These are phyloP conservation scores for Aspergillus piperis DNA, from an alignment of 2,329 filamentous ascomycete species.

Conservation along the genomic window DNA sequence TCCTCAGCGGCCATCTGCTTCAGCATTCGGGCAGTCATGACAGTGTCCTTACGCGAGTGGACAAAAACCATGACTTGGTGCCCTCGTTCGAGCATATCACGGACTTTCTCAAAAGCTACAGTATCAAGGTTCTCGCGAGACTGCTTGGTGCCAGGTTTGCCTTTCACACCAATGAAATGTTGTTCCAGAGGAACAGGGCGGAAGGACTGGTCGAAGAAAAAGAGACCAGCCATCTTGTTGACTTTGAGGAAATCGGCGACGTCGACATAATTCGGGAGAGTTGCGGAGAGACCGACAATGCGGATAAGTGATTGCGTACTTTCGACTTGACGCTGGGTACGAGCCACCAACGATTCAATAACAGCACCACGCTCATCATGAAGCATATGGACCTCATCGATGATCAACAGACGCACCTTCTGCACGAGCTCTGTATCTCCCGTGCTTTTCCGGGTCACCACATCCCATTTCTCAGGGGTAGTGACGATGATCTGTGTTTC, in stretches of 20 bases:
- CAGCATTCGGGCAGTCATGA: conserved; percentile 81
- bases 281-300: conserved; percentile 92
- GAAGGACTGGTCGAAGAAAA: conserved; percentile 97
- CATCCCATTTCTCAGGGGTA: conserved; percentile 99
- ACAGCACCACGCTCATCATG: conserved; percentile 97
- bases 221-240: conserved; percentile 86
- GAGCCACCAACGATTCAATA: conserved; percentile 89
- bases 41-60: conserved; percentile 91
- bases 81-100: conserved; percentile 84
- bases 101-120: conserved; percentile 89
- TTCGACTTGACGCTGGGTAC: conserved; percentile 94
- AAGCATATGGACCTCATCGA: conserved; percentile 99
- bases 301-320: conserved; percentile 97
- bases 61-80: conserved; percentile 99
- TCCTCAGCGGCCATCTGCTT: conserved; percentile 84
- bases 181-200: conserved; percentile 94
- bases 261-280: conserved; percentile 92
- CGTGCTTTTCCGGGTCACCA: conserved; percentile 93
- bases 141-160: conserved; percentile 77
- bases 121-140: conserved; percentile 87
- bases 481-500: conserved; percentile 98
- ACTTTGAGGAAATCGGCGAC: conserved; percentile 97
- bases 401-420: conserved; percentile 92
- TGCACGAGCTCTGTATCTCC: conserved; percentile 97
- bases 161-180: conserved; percentile 92